A percentile compares a stretch with the other conserved stretches of the same genome.
These are phyloP conservation scores for Rhynchosporium agropyri DNA, from an alignment of 2,329 filamentous ascomycete species.

Conservation along the genomic window DNA sequence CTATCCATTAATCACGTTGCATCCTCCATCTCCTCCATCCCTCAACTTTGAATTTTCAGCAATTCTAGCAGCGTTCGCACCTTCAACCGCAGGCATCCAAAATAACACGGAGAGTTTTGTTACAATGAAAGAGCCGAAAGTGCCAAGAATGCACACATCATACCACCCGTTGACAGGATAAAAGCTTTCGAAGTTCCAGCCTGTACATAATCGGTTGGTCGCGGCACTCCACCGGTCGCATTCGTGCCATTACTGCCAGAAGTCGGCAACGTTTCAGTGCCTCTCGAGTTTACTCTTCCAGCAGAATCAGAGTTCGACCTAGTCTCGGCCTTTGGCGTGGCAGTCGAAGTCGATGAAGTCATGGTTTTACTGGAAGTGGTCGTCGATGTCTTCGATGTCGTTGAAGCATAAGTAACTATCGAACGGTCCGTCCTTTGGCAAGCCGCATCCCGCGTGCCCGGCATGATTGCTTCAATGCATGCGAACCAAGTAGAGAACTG, in stretches of 20 bases:
- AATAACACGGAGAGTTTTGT: no score
- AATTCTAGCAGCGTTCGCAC: no score
- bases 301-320: not conserved
- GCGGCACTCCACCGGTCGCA: not conserved
- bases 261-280: constrained; percentile 12
- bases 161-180: constrained; percentile 16
- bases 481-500: constrained; percentile 16
- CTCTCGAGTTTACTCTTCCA: constrained; percentile 1
- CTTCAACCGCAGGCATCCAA: no score
- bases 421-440: constrained; percentile 16
- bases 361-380: not conserved
- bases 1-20: no score
- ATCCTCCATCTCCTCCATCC: no score
- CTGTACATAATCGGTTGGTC: constrained; percentile 8
- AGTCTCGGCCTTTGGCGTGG: not conserved
- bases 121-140: constrained; percentile 16
- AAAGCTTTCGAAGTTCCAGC: constrained; percentile 16
- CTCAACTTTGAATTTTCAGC: no score
- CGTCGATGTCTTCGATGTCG: not conserved
- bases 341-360: not conserved
- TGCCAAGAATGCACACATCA: constrained; percentile 21
- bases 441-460: constrained; percentile 16
- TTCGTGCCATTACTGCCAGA: constrained; percentile 12
- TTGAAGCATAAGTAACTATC: constrained; percentile 3
- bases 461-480: constrained; percentile 15